phyloP scores from a whole-genome alignment of 768 basidiomycete genomes.

The Saitozyma sp. region DNA sequence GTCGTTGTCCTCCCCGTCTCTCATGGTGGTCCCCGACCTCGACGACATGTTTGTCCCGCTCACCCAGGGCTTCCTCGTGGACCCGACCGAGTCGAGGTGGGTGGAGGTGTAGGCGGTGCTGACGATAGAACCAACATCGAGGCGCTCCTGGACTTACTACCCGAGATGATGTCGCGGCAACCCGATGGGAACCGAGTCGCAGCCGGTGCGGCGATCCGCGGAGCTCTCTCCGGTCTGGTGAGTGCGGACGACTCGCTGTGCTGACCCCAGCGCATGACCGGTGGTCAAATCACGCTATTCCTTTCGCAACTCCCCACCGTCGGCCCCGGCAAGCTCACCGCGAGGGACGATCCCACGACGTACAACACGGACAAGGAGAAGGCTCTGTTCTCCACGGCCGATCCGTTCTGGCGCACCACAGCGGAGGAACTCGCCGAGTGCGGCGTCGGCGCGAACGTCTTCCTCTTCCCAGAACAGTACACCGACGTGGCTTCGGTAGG shows the following conservation, averaged over 20 bases:
- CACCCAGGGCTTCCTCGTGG: slow-evolving; percentile 69
- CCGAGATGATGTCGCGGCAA: slow-evolving; percentile 60
- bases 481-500: slow-evolving; percentile 90
- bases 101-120: slow-evolving; percentile 35
- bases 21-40: slow-evolving; percentile 82
- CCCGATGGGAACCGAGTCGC: slow-evolving; percentile 61
- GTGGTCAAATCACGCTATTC: slow-evolving; percentile 77
- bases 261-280: slow-evolving; percentile 50
- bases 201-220: slow-evolving; percentile 74
- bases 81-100: slow-evolving; percentile 70
- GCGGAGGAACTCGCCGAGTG: slow-evolving; percentile 85
- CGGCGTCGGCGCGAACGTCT: slow-evolving; percentile 86
- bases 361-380: slow-evolving; percentile 86
- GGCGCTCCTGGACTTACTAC: slow-evolving; percentile 65
- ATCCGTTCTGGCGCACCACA: slow-evolving; percentile 73
- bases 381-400: slow-evolving; percentile 74
- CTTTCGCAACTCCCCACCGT: slow-evolving; percentile 67
- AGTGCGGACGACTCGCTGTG: slow-evolving; percentile 36
- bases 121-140: slow-evolving; percentile 63
- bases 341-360: slow-evolving; percentile 63
- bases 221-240: slow-evolving; percentile 70
- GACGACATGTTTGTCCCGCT: slow-evolving; percentile 90
- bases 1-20: slow-evolving; percentile 31
- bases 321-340: slow-evolving; percentile 69
- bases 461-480: slow-evolving; percentile 74